A percentile compares a stretch with the other conserved stretches of the same genome.
Evolutionary conservation across 31 red algal genomes (phyloP).

Genomic region (Porphyra umbilicalis): DNA sequence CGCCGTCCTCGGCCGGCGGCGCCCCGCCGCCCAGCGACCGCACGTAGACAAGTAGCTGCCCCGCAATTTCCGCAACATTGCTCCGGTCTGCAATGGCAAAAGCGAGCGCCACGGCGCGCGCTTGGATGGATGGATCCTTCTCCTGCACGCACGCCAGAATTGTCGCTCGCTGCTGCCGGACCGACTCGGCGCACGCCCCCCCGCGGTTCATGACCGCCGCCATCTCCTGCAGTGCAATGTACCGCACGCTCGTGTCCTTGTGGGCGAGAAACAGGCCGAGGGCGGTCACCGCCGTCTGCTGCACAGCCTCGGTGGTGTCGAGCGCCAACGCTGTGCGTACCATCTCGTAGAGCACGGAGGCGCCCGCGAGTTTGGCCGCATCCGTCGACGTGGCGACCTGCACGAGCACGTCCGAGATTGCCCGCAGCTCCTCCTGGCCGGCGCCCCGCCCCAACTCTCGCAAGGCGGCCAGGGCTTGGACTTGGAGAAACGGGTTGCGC

Average conservation of each 20-base stretch:
- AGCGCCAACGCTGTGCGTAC: slow-evolving; percentile 60
- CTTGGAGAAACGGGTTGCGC: slow-evolving; percentile 70
- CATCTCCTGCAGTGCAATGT: slow-evolving; percentile 76
- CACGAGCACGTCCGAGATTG: slow-evolving; percentile 46
- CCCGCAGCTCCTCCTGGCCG: slow-evolving; percentile 1
- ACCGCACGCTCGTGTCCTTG: slow-evolving; percentile 85
- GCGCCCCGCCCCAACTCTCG: slow-evolving; percentile 13
- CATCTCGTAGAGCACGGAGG: slow-evolving; percentile 81
- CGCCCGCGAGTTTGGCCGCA: slow-evolving; percentile 23
- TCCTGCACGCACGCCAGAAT: slow-evolving; percentile 71
- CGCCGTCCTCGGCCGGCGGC: slow-evolving; percentile 29
- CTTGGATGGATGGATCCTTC: slow-evolving; percentile 71
- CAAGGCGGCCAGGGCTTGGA: slow-evolving; percentile 39
- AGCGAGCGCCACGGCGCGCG: slow-evolving; percentile 68
- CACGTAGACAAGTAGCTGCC: slow-evolving; percentile 58
- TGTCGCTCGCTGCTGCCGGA: slow-evolving; percentile 47
- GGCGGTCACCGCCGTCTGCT: slow-evolving; percentile 17
- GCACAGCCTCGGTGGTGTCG: slow-evolving; percentile 22
- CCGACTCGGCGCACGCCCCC: slow-evolving; percentile 12
- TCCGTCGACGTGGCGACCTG: slow-evolving; percentile 69
- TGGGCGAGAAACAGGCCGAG: slow-evolving; percentile 63
- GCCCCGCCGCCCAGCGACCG: slow-evolving; percentile 12
- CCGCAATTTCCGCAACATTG: slow-evolving; percentile 51
- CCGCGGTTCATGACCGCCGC: slow-evolving; percentile 33
- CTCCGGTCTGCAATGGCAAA: slow-evolving; percentile 59